Evolutionary conservation across 169 alveolate species (phyloP).

Genomic region (Besnoitia besnoiti): DNA sequence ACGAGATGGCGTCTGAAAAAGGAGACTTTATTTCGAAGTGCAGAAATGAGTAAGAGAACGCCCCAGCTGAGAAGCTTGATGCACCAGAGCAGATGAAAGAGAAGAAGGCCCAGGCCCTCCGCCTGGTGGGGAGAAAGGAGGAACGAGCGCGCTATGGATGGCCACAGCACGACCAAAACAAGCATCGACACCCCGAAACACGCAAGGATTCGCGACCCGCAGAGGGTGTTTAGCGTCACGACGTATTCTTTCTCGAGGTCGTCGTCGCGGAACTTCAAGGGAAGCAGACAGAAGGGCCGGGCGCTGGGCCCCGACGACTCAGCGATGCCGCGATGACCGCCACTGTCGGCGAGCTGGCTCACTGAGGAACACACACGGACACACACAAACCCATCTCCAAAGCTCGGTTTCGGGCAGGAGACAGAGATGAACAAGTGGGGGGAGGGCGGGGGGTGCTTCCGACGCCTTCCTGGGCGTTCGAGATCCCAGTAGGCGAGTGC

Average conservation of each 20-base stretch:
- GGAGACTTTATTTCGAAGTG: background rate
- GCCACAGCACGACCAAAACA: conserved; percentile 24
- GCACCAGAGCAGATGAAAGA: conserved; percentile 2
- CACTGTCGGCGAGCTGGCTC: background rate
- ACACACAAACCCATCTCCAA: no score
- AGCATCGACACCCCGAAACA: conserved; percentile 18
- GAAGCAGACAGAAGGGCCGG: background rate
- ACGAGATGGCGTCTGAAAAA: background rate
- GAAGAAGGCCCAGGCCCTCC: background rate
- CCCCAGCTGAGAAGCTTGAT: background rate
- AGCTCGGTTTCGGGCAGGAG: no score
- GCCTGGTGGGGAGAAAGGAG: background rate
- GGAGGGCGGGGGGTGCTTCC: no score
- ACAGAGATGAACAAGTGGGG: no score
- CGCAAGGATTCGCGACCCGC: background rate
- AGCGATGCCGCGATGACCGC: background rate
- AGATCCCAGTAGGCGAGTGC: no score
- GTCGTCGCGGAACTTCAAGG: background rate
- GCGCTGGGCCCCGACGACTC: background rate
- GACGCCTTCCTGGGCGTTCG: no score
- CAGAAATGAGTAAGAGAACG: background rate
- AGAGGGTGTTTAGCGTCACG: background rate
- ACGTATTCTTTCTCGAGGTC: background rate
- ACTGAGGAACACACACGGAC: background rate
- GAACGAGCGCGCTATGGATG: background rate